phyloP scores from a whole-genome alignment of 352 stramenopile genomes.

The Globisporangium radiosum region DNA sequence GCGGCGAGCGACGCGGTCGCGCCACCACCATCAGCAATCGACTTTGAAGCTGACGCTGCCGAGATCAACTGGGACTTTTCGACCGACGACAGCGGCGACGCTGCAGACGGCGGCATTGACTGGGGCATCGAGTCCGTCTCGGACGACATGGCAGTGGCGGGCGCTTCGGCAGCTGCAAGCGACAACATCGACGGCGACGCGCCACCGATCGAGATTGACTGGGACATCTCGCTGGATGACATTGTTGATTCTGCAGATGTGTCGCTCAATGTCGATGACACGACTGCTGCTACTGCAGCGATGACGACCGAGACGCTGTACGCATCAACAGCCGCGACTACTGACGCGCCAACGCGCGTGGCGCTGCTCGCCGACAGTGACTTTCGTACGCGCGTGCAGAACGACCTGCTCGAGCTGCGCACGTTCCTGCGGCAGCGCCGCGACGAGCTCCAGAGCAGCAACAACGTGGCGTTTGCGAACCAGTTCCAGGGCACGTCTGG shows the following conservation, averaged over 20 bases:
- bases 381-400: slow-evolving; percentile 52
- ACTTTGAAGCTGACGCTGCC: slow-evolving; percentile 49
- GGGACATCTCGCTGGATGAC: slow-evolving; percentile 59
- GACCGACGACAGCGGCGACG: slow-evolving; percentile 28
- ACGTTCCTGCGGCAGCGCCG: slow-evolving; percentile 55
- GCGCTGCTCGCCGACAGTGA: slow-evolving; percentile 45
- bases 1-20: slow-evolving; percentile 31
- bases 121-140: slow-evolving; percentile 56
- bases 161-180: slow-evolving; percentile 10
- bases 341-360: slow-evolving; percentile 28
- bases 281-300: not conserved
- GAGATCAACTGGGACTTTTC: slow-evolving; percentile 78
- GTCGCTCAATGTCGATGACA: slow-evolving; percentile 8
- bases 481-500: slow-evolving; percentile 63
- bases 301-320: not conserved
- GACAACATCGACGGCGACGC: slow-evolving; percentile 18
- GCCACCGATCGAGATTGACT: slow-evolving; percentile 56
- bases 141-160: not conserved
- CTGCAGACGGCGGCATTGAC: slow-evolving; percentile 32
- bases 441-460: slow-evolving; percentile 30
- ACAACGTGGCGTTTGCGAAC: slow-evolving; percentile 56
- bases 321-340: not conserved
- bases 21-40: slow-evolving; percentile 13
- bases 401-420: slow-evolving; percentile 70
- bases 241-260: slow-evolving; percentile 20